phyloP scores from a whole-genome alignment of 257 asterid species.

The Solanum gandarillasii region DNA sequence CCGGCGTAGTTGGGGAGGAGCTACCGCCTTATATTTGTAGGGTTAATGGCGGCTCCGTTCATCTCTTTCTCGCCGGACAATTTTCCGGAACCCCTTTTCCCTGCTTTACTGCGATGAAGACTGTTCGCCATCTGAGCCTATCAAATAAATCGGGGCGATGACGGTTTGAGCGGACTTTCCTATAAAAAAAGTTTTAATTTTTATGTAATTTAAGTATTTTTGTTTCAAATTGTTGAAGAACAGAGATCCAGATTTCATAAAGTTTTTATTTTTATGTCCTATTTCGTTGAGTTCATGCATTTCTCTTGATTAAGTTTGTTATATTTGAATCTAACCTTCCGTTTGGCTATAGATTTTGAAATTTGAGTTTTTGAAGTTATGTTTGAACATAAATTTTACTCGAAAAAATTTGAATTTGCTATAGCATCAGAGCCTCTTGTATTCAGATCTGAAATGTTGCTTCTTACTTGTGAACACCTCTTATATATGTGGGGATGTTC shows the following conservation, averaged over 20 bases:
- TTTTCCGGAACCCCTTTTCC: background rate
- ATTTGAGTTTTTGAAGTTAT: background rate
- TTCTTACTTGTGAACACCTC: background rate
- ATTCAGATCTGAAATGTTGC: background rate
- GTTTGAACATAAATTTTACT: background rate
- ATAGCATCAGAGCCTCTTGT: background rate
- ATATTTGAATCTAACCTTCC: background rate
- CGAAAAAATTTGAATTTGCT: background rate
- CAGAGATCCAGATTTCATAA: background rate
- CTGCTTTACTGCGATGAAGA: slow-evolving; percentile 48
- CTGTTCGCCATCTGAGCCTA: slow-evolving; percentile 54
- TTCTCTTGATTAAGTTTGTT: background rate
- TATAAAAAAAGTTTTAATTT: background rate
- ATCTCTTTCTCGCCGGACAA: background rate
- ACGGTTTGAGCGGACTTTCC: background rate
- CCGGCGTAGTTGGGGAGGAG: slow-evolving; percentile 8
- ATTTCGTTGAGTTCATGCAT: background rate
- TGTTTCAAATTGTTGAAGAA: background rate
- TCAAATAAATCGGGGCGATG: background rate
- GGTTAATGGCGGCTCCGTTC: slow-evolving; percentile 30
- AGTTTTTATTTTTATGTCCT: background rate
- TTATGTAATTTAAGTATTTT: background rate
- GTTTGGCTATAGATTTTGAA: background rate
- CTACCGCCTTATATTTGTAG: slow-evolving; percentile 11
- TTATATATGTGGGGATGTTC: background rate